Evolutionary conservation across 345 rosid genomes (phyloP), one percentile per base, ranked within the genome.

Genomic region (Rhodamnia rubescens): DNA sequence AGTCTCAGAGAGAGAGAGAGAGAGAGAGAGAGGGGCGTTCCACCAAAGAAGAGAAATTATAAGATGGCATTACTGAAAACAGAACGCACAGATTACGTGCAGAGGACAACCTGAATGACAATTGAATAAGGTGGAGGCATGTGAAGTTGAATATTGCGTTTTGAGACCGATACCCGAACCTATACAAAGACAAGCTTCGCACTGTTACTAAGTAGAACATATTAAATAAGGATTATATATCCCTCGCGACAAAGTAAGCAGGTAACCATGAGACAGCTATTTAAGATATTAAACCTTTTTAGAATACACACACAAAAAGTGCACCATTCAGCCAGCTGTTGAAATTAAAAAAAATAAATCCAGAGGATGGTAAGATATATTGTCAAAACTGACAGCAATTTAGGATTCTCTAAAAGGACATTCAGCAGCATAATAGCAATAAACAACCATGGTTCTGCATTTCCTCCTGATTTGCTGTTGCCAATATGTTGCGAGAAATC

Each of bases 71-170:
- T 26, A 57, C 64, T 26, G 64, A 36, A 36, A 20, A 18, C 80
- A 18, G 80, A 21, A 69, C 80, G 32, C 36, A 75, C 21, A 75
- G 54, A 75, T 27, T 36, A 50, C 29, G 20, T 54, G 36, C 69
- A 83, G 56, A 29, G 32, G 32, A 80, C 75, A 81, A 97, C 99
- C 98, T 96, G 99, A 92, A 93, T 96, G 87, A 97, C 95, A 69
- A 91, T 94, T 27, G 99, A 97, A 91, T 94, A 97, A 13, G 99
- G 98, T 4, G 99, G 99, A 42, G 99, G 98, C 99, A 94, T 95
- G 85, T 87, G 94, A 7, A 97, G 89, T 47, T 49, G 84, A 83
- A 93, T 83, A 42, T 96, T 96, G 29, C 85, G 83, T 64, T 88
- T 90, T 1, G 95, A 86, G 26, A 90, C 90, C 21, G 96, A 92